Base-by-base conservation (phyloP, 2,329 filamentous ascomycete species). In the Davidsoniella neocaledoniae region DNA sequence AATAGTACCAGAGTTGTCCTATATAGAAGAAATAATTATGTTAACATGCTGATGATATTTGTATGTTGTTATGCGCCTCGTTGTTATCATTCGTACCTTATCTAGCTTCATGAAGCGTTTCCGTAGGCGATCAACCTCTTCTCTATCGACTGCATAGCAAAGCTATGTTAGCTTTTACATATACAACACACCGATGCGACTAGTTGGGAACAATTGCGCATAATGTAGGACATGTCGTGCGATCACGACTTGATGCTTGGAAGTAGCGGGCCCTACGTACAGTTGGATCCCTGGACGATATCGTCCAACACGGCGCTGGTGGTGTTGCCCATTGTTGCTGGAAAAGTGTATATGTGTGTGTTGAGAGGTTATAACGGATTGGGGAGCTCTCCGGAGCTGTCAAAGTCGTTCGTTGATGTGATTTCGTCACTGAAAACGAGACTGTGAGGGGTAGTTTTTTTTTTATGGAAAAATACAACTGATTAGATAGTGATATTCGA, bases 41-140 rank as follows among this genome's bases (percentile, higher is more conserved):
- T 33, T 12, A 33, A 33, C 29, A 33, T 33, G 21, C 21, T 23
- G 29, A 33, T 33, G 29, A 2, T 33, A 9, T 4, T 33, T 33
- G 29, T 9, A 12, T 33, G 3, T 33, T 9, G 2, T 12, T 4
- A 33, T 33, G 29, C 29, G 29, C 9, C 29, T 26, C 14, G 33
- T 10, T 4, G 19, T 10, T 33, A n/a, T 36, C 10, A 8, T 46
- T 57, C 69, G 57, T 68, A 91, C 90, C 77, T 95, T 96, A 68
- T 98, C 91, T 54, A 98, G 73, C 70, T 98, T 98, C 90, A 96
- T 96, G 63, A 98, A 98, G 55, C 90, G 79, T 72, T 98, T 98
- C 62, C 87, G 78, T 63, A 98, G 73, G 61, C 91, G 79, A 64
- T 96, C 91, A 54, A 98, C 87, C 67, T 98, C 91, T 61, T 98